phyloP scores from a whole-genome alignment of 2,329 filamentous ascomycete genomes.

The Chaetomiaceae sp. region DNA sequence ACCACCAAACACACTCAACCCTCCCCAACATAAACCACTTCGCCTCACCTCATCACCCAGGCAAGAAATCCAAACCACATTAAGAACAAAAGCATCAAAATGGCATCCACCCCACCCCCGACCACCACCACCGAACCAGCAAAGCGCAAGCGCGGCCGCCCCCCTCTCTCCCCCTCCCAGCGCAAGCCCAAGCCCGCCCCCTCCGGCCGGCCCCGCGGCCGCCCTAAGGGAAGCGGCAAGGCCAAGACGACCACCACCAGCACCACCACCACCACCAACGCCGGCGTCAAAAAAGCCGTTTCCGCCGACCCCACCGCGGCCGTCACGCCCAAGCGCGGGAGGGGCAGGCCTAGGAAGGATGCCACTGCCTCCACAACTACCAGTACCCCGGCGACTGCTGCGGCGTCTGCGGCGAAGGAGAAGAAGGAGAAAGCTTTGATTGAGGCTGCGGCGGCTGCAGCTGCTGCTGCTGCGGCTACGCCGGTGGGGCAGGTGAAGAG shows the following conservation, averaged over 20 bases:
- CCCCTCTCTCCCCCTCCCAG: conserved; percentile 24
- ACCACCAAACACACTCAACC: not conserved
- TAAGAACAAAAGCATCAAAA: conserved; percentile 4
- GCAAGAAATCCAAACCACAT: not conserved
- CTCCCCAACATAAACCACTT: not conserved
- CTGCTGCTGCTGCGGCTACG: not conserved
- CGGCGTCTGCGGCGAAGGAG: not conserved
- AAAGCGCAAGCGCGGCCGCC: conserved; percentile 28
- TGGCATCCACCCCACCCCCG: conserved; percentile 23
- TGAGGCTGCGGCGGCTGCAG: not conserved
- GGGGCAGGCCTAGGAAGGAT: conserved; percentile 15
- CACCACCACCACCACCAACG: not conserved
- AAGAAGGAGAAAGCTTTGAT: not conserved
- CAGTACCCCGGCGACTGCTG: no score
- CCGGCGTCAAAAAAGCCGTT: conserved; percentile 21
- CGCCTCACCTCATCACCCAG: not conserved
- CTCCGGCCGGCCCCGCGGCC: conserved; percentile 25
- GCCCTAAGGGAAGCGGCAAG: conserved; percentile 25
- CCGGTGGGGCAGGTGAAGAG: conserved; percentile 9
- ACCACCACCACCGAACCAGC: conserved; percentile 9
- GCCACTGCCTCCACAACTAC: not conserved
- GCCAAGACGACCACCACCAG: no score
- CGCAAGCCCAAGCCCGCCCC: conserved; percentile 26
- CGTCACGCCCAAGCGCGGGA: not conserved
- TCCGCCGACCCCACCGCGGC: conserved; percentile 2